Evolutionary conservation across 2,329 filamentous ascomycete species (phyloP).

Genomic region (Arachnopeziza araneosa): DNA sequence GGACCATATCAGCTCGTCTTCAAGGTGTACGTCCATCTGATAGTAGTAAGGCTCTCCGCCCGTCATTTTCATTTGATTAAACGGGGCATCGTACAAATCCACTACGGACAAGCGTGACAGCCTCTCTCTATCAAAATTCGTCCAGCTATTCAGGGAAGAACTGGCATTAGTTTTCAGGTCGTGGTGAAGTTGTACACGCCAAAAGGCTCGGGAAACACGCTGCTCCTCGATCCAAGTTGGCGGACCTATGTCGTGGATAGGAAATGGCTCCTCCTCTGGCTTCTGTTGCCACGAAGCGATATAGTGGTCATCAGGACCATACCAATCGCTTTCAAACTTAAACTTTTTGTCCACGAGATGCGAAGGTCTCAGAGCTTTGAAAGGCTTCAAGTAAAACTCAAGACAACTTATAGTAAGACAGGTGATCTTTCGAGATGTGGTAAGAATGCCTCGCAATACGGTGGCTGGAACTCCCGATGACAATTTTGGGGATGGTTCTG

Average conservation of each 20-base stretch:
- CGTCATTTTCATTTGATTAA: neutral
- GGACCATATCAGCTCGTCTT: neutral
- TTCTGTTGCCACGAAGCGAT: neutral
- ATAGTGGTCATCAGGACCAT: neutral
- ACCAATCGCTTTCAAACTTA: neutral
- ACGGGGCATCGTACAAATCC: neutral
- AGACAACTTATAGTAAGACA: constrained; percentile 6
- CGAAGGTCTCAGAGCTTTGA: constrained; percentile 5
- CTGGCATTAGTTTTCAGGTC: constrained; percentile 1
- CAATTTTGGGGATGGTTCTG: neutral
- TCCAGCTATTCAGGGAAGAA: neutral
- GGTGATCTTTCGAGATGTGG: constrained; percentile 4
- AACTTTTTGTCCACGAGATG: neutral
- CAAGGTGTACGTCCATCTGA: neutral
- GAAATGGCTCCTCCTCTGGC: neutral
- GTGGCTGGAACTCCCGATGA: neutral
- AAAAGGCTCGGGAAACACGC: constrained; percentile 10
- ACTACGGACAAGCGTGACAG: neutral
- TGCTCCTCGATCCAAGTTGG: constrained; percentile 10
- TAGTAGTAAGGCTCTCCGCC: neutral
- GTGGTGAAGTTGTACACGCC: constrained; percentile 7
- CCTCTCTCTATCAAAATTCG: neutral
- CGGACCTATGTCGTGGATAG: constrained; percentile 4
- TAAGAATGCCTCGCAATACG: constrained; percentile 1
- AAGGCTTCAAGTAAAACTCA: constrained; percentile 8